Evolutionary conservation across 75 land plant species (phyloP).

Genomic region (Pinus tabuliformis): DNA sequence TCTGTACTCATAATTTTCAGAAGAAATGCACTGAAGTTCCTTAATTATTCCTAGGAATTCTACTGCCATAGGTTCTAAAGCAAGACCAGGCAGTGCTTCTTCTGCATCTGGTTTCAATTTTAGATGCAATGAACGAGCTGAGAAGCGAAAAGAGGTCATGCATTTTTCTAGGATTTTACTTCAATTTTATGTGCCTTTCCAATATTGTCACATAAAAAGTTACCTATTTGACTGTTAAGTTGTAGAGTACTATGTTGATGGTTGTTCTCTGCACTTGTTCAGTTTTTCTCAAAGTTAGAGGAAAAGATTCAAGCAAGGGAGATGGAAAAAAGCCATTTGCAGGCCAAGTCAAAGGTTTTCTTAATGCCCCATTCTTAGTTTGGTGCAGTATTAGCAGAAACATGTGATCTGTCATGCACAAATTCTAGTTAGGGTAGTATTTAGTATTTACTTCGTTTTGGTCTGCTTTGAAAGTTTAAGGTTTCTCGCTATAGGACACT

Average conservation of each 20-base stretch:
- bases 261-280: conserved; percentile 10
- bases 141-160: conserved; percentile 73
- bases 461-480: not conserved
- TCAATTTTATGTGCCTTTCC: not conserved
- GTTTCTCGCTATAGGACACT: not conserved
- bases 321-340: conserved; percentile 39
- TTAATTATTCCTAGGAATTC: conserved; percentile 3
- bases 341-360: conserved; percentile 52
- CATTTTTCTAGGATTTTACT: not conserved
- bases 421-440: not conserved
- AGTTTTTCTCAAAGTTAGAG: conserved; percentile 46
- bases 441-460: not conserved
- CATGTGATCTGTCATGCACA: not conserved
- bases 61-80: conserved; percentile 5
- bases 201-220: not conserved
- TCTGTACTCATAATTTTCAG: not conserved
- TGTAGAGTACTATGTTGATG: conserved; percentile 7
- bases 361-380: not conserved
- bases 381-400: not conserved
- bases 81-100: conserved; percentile 8
- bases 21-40: not conserved
- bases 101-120: conserved; percentile 47
- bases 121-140: conserved; percentile 70
- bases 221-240: not conserved
- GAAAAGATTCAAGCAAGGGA: conserved; percentile 51